Evolutionary conservation across 306 rosid species (phyloP), one percentile per base, ranked within the genome.

Genomic region (Fagus sylvatica): DNA sequence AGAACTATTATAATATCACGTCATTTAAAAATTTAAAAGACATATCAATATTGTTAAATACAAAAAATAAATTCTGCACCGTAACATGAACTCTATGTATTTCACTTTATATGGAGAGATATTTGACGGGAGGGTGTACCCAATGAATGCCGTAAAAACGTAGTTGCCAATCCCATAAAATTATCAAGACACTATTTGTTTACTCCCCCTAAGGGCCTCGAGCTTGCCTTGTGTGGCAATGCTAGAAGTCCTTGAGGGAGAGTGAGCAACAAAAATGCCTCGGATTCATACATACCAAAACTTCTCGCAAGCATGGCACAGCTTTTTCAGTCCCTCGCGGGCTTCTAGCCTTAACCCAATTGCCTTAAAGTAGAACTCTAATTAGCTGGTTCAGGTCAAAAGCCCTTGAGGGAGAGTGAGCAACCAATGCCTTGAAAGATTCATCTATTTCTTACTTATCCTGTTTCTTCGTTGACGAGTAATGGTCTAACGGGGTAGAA

Each of bases 171-270:
- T n/a, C 8, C 32, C 11, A 55, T 28, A 10, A 3, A 51, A 15
- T 19, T 57, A 39, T 76, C 33, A 59, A 60, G 59, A 9, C 54
- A 76, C 2, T 8, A 15, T 40, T 64, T 76, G 72, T 72, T 13
- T n/a, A 54, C 81, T 64, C 74, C 55, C 71, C 65, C 71, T 8
- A 41, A 41, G 2, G 30, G 30, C 74, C 39, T 34, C 81, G 0
- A 55, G 69, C 56, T 53, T 41, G 43, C 10, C 42, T 41, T 67
- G 9, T 59, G 5, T 46, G 39, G 61, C 76, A 30, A 53, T 19
- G 43, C 53, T 16, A 62, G 69, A 62, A 62, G 69, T 79, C 78
- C 53, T 82, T 82, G 79, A 82, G 85, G 79, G 79, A 77, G 85
- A 82, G 76, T 82, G 85, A 82, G 16, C 81, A 46, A 36, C 51